Percentiles rank a stretch among this genome's conserved stretches.
phyloP scores from a whole-genome alignment of 108 stramenopile species.

The Cylindrotheca fusiformis region DNA sequence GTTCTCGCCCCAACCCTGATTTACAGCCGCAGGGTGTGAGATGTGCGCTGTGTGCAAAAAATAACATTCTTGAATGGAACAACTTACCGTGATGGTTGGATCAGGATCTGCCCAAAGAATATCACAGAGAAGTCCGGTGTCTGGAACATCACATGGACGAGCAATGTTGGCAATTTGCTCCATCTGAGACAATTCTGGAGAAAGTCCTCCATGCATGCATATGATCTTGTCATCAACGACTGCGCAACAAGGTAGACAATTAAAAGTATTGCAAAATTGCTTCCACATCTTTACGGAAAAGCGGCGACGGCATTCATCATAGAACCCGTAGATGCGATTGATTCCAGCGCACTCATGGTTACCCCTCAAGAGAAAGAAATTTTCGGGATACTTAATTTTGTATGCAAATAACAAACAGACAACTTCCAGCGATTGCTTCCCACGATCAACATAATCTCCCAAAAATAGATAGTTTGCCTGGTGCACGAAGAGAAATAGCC shows the following conservation, averaged over 20 bases:
- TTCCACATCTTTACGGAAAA: conserved; percentile 99
- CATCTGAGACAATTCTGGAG: conserved; percentile 94
- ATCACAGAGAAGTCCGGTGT: conserved; percentile 98
- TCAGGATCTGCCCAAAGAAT: conserved; percentile 99
- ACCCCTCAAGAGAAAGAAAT: conserved; percentile 99
- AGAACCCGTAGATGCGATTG: conserved; percentile 99
- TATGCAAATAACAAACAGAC: conserved; percentile 96
- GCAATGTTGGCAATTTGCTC: conserved; percentile 96
- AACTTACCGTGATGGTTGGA: conserved; percentile 86
- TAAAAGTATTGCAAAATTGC: conserved; percentile 99
- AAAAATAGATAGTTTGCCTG: conserved; percentile 98
- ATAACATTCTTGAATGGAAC: too few relatives aligned
- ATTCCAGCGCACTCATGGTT: conserved; percentile 99
- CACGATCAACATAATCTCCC: conserved; percentile 99
- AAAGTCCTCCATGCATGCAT: conserved; percentile 98
- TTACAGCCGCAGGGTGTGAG: too few relatives aligned
- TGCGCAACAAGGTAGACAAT: conserved; percentile 97
- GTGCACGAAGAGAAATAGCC: too few relatives aligned
- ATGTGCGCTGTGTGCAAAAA: too few relatives aligned
- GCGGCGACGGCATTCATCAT: conserved; percentile 99
- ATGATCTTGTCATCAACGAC: conserved; percentile 99
- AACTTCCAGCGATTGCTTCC: conserved; percentile 94
- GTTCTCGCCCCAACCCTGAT: conserved; percentile 98
- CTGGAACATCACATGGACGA: conserved; percentile 97
- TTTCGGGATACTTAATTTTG: conserved; percentile 99